These are phyloP conservation scores for Xylaria sp. DNA, from an alignment of 2,329 filamentous ascomycete genomes.

Conservation along the genomic window DNA sequence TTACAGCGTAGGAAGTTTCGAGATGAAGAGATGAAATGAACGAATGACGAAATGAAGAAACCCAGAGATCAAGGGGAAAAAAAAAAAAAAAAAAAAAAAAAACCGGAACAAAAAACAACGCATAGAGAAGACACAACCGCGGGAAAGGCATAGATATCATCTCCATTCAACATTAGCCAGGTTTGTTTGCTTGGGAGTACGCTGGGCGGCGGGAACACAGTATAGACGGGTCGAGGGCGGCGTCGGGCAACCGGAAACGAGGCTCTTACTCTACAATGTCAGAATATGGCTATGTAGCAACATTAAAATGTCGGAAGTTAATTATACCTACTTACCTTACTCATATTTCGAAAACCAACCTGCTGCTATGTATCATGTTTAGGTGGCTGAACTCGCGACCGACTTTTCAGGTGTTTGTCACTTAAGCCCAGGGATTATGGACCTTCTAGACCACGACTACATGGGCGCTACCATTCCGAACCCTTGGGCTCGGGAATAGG, in stretches of 20 bases:
- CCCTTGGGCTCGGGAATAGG: not conserved
- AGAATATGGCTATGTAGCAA: constrained; percentile 8
- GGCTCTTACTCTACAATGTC: constrained; percentile 3
- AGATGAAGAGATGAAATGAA: constrained; percentile 38
- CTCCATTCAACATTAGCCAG: constrained; percentile 26
- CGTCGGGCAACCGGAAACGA: constrained; percentile 14
- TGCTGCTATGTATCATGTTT: not conserved
- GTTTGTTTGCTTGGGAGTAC: constrained; percentile 3
- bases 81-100: constrained; percentile 39
- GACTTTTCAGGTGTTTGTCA: not conserved
- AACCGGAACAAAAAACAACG: not conserved
- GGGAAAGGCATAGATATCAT: constrained; percentile 20
- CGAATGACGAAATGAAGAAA: not conserved
- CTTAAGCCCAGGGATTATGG: not conserved
- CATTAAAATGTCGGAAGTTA: not conserved
- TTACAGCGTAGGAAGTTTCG: constrained; percentile 46
- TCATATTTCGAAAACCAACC: not conserved
- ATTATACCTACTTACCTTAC: constrained; percentile 3
- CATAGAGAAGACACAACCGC: constrained; percentile 1
- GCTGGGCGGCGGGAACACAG: constrained; percentile 11
- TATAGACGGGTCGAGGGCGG: constrained; percentile 25
- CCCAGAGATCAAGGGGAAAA: not conserved
- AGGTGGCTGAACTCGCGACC: not conserved
- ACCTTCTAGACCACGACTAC: not conserved
- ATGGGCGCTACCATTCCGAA: not conserved